Evolutionary conservation across 805 yeast species (phyloP).

Genomic region (Myxozyma geophila): DNA sequence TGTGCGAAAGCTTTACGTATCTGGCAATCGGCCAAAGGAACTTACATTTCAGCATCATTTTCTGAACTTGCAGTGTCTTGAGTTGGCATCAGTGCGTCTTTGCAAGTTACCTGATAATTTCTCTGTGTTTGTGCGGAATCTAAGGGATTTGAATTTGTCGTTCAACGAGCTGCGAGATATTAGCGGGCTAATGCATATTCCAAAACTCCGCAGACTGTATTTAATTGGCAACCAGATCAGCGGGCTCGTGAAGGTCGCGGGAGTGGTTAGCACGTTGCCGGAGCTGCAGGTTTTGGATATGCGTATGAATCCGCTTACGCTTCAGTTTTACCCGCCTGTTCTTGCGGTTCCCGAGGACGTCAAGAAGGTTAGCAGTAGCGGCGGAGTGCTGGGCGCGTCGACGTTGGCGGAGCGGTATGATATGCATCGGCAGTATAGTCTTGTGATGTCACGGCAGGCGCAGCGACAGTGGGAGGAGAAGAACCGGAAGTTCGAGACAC

Average conservation of each 20-base stretch:
- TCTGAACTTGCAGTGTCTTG: conserved; percentile 43
- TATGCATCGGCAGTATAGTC: conserved; percentile 26
- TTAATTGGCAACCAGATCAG: conserved; percentile 40
- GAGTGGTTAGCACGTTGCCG: conserved; percentile 32
- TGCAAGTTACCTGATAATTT: conserved; percentile 40
- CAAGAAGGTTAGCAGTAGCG: neutral
- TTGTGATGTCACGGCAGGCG: conserved; percentile 27
- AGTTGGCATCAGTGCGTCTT: conserved; percentile 41
- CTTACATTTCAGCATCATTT: conserved; percentile 39
- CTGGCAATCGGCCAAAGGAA: conserved; percentile 44
- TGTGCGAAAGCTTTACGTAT: conserved; percentile 47
- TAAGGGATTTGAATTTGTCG: conserved; percentile 45
- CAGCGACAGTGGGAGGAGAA: conserved; percentile 28
- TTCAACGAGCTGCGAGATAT: conserved; percentile 42
- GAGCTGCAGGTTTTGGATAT: conserved; percentile 40
- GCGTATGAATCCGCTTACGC: conserved; percentile 43
- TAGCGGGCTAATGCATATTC: conserved; percentile 39
- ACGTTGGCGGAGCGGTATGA: conserved; percentile 6
- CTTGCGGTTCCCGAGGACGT: conserved; percentile 1
- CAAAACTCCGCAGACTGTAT: conserved; percentile 40
- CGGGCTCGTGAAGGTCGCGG: conserved; percentile 34
- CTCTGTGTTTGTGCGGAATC: conserved; percentile 38
- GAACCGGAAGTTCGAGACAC: conserved; percentile 22
- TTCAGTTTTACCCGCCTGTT: conserved; percentile 38
- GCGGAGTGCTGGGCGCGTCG: neutral